Evolutionary conservation across 345 rosid species (phyloP), one percentile per base, ranked within the genome.

Genomic region (Lumnitzera littorea): DNA sequence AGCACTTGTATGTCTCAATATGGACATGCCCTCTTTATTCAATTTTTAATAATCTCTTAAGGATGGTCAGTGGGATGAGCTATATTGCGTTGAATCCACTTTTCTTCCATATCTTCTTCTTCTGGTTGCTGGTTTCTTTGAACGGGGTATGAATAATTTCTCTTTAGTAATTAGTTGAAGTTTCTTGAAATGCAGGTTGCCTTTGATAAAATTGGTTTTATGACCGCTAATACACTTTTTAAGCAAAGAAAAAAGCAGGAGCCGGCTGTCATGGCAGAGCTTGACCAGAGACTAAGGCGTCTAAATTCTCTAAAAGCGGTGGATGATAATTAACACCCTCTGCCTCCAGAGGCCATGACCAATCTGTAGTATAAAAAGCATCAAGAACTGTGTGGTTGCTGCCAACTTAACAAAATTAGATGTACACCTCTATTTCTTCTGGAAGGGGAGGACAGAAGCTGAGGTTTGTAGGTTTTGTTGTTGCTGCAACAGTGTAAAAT

Each of bases 171-270:
- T 43, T 17, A 11, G 24, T 14, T 54, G 12, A 3, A 10, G 11
- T 36, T 61, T 60, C 59, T 58, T 24, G 2, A 16, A 10, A 60
- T 72, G 43, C 81, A 95, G 98, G 96, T 95, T 71, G 99, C 99
- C 5, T 88, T 84, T 54, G 98, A 91, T 76, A 85, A 87, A 67
- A 78, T 91, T 1, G 96, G 99, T 43, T 88, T 89, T 0, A 80
- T 95, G 98, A 88, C 92, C 20, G 88, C 98, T n/a, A 84, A 87
- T 79, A 87, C 90, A 0, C 82, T 95, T 74, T 95, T 96, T 1
- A 95, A 95, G 80, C 86, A 91, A 73, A 79, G 99, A 82, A 95
- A 95, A 73, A 95, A 85, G 75, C 99, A 91, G 72, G 98, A 95
- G 73, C 86, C 96, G 1, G 98, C 96, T 14, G 99, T 95, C 50